These are phyloP conservation scores for Backusella mclennaniae DNA, from an alignment of 192 early-diverging fungal species.

Conservation along the genomic window DNA sequence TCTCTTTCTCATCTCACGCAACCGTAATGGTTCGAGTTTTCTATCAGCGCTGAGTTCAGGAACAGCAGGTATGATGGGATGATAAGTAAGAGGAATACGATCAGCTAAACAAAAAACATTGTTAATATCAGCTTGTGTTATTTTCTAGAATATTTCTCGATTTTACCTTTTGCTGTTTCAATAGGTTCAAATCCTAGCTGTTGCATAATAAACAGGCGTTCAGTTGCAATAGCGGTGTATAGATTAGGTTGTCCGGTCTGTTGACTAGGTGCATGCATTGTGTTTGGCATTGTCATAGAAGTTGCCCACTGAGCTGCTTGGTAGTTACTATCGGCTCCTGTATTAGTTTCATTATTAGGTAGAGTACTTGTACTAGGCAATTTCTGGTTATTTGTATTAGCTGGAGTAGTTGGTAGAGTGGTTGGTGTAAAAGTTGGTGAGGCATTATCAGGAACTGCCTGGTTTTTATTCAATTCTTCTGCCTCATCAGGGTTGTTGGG, in stretches of 20 bases:
- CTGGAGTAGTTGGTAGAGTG: background rate
- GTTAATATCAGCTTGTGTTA: background rate
- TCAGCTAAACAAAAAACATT: constrained; percentile 22
- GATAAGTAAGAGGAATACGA: constrained; percentile 53
- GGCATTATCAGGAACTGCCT: background rate
- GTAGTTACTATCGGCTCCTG: background rate
- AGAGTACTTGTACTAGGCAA: background rate
- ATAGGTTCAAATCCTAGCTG: constrained; percentile 10
- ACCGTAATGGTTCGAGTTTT: constrained; percentile 72
- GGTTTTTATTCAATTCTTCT: background rate
- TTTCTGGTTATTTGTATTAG: background rate
- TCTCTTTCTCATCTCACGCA: constrained; percentile 87
- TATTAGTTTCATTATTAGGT: background rate
- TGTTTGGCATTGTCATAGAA: constrained; percentile 38
- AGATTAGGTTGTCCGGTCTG: constrained; percentile 1
- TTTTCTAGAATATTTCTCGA: background rate
- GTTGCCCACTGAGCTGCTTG: constrained; percentile 28
- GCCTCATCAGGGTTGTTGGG: constrained; percentile 8
- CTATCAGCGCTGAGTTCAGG: constrained; percentile 67
- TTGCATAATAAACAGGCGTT: constrained; percentile 35
- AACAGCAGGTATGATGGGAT: constrained; percentile 64
- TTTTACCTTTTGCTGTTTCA: constrained; percentile 4
- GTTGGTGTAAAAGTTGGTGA: background rate
- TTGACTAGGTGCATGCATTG: constrained; percentile 32
- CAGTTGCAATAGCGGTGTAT: constrained; percentile 25